Conservation (phyloP, 305 asterid genomes). For the Lippia alba region DNA sequence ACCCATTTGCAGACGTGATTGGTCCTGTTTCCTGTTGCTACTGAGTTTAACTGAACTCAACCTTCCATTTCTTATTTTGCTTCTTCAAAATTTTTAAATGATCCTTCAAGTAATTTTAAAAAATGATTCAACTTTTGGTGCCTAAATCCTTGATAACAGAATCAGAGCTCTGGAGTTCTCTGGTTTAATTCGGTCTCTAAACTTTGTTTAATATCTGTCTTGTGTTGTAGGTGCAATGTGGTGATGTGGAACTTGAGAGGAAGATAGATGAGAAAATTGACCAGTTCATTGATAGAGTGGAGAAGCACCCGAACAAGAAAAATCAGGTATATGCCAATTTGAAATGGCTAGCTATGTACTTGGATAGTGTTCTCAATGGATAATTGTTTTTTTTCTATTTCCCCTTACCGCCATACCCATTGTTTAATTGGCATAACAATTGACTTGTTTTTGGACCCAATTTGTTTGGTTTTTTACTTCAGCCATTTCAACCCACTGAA, state of each 20-base stretch:
- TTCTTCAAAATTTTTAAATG: not conserved
- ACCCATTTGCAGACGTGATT: slow-evolving; percentile 53
- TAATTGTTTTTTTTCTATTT: too few species aligned
- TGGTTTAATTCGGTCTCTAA: slow-evolving; percentile 12
- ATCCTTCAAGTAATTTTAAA: not conserved
- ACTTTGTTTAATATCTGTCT: slow-evolving; percentile 14
- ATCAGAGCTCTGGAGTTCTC: too few species aligned
- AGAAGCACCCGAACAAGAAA: slow-evolving; percentile 94
- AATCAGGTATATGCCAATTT: slow-evolving; percentile 65
- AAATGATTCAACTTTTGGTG: not conserved
- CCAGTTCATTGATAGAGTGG: slow-evolving; percentile 87
- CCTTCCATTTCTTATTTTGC: slow-evolving; percentile 4
- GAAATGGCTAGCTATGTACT: not conserved
- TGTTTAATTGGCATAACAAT: too few species aligned
- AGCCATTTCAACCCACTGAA: too few species aligned
- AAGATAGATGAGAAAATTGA: slow-evolving; percentile 88
- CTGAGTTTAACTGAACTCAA: slow-evolving; percentile 64
- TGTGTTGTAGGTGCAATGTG: slow-evolving; percentile 80
- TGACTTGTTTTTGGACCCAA: too few species aligned
- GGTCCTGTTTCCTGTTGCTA: slow-evolving; percentile 95
- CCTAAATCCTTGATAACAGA: too few species aligned
- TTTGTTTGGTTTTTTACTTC: too few species aligned
- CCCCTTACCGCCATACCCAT: too few species aligned
- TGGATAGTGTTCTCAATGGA: too few species aligned
- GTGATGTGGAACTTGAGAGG: slow-evolving; percentile 80